Evolutionary conservation across 2,329 filamentous ascomycete genomes (phyloP).

Genomic region (Phialocephala sp.): DNA sequence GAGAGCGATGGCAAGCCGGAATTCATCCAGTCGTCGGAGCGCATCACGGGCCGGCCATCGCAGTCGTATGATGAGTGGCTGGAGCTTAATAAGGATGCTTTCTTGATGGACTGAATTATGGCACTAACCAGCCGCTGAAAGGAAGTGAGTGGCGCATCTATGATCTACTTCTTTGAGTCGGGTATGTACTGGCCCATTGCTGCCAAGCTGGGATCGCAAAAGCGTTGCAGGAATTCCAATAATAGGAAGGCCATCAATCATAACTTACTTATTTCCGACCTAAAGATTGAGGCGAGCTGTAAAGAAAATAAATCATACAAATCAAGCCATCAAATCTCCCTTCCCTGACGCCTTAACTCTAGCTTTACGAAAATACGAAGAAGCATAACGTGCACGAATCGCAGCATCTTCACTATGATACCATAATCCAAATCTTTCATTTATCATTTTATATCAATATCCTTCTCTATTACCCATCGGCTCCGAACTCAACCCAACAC

Average conservation of each 20-base stretch:
- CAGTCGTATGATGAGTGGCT: background rate
- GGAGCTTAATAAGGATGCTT: background rate
- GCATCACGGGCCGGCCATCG: background rate
- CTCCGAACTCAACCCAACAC: constrained; percentile 29
- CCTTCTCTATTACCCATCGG: background rate
- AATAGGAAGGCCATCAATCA: too few relatives aligned
- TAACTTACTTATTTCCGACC: too few relatives aligned
- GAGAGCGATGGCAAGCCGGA: background rate
- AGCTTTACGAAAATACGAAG: constrained; percentile 15
- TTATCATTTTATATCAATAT: background rate
- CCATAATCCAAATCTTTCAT: background rate
- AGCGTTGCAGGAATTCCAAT: too few relatives aligned
- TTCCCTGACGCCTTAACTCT: constrained; percentile 26
- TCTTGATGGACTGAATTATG: background rate
- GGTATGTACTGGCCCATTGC: too few relatives aligned
- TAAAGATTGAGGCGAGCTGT: too few relatives aligned
- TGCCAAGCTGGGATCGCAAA: too few relatives aligned
- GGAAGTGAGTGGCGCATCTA: too few relatives aligned
- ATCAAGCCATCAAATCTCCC: too few relatives aligned
- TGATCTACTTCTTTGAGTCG: too few relatives aligned
- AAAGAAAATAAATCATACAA: too few relatives aligned
- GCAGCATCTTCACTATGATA: background rate
- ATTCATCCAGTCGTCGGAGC: background rate
- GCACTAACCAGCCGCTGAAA: too few relatives aligned
- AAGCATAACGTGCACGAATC: too few relatives aligned